A percentile compares a stretch with the other conserved stretches of the same genome.
phyloP scores from a whole-genome alignment of 2,329 filamentous ascomycete genomes.

The Xylariales sp. region DNA sequence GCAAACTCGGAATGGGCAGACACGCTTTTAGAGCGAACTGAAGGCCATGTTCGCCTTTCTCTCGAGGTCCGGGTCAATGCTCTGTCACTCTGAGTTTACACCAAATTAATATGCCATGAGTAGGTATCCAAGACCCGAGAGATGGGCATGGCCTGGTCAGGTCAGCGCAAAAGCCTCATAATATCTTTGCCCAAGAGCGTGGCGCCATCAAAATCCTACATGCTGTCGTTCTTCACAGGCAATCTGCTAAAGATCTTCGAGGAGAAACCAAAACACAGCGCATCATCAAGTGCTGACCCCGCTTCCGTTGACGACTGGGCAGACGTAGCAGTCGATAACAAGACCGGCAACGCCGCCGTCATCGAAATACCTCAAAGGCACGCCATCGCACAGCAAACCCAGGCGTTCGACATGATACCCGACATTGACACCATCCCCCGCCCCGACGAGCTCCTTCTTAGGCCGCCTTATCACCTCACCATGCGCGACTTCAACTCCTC shows the following conservation, averaged over 20 bases:
- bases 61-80: constrained; percentile 51
- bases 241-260: constrained; percentile 53
- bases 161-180: constrained; percentile 53
- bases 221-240: constrained; percentile 53
- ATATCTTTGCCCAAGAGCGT: constrained; percentile 53
- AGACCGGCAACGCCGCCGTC: constrained; percentile 42
- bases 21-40: constrained; percentile 53
- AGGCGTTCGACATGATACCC: constrained; percentile 53
- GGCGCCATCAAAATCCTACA: constrained; percentile 49
- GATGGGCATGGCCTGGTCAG: constrained; percentile 54
- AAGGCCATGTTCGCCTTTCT: constrained; percentile 50
- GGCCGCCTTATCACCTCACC: constrained; percentile 61
- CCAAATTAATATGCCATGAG: background rate
- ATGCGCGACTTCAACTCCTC: constrained; percentile 49
- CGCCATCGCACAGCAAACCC: background rate
- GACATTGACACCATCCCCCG: constrained; percentile 55
- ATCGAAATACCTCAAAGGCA: constrained; percentile 12
- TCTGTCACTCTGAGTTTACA: background rate
- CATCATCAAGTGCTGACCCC: background rate
- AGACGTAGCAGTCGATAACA: constrained; percentile 53
- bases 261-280: constrained; percentile 26
- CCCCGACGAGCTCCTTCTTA: constrained; percentile 60
- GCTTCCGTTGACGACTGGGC: constrained; percentile 57
- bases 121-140: constrained; percentile 45
- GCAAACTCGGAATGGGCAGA: constrained; percentile 57